A percentile compares a stretch with the other conserved stretches of the same genome.
Evolutionary conservation across 2,329 filamentous ascomycete genomes (phyloP).

Genomic region (Scopulariopsis brevicaulis): DNA sequence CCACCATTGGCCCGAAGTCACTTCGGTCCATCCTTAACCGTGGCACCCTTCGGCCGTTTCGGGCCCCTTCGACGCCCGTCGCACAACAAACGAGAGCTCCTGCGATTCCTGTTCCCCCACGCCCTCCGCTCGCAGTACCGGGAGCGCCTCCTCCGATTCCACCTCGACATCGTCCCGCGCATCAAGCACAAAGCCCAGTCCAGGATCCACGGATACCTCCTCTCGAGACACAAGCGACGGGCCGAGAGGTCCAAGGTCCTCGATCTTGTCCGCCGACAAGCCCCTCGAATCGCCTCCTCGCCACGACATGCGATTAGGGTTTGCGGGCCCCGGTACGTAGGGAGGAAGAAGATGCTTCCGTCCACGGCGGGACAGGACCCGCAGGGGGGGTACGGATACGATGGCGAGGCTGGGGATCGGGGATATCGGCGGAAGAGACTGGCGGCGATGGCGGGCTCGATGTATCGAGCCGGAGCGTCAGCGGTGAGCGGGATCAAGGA

Average conservation of each 20-base stretch:
- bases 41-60: conserved; percentile 33
- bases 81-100: conserved; percentile 34
- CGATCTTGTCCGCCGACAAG: conserved; percentile 27
- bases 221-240: conserved; percentile 49
- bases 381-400: conserved; percentile 6
- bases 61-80: conserved; percentile 15
- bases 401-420: conserved; percentile 32
- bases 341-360: not conserved
- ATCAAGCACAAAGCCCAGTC: conserved; percentile 63
- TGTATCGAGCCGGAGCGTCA: conserved; percentile 44
- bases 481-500: conserved; percentile 49
- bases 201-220: conserved; percentile 63
- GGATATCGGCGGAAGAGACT: conserved; percentile 71
- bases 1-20: not conserved
- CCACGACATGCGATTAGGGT: conserved; percentile 15
- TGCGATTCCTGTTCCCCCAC: conserved; percentile 60
- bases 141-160: conserved; percentile 57
- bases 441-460: conserved; percentile 47
- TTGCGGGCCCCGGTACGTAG: conserved; percentile 10
- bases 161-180: conserved; percentile 61
- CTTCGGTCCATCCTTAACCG: conserved; percentile 14
- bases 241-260: conserved; percentile 31
- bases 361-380: not conserved
- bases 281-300: conserved; percentile 12
- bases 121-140: conserved; percentile 49